Base-by-base conservation (phyloP, 2,329 filamentous ascomycete species). In the Trichoderma sp. region DNA sequence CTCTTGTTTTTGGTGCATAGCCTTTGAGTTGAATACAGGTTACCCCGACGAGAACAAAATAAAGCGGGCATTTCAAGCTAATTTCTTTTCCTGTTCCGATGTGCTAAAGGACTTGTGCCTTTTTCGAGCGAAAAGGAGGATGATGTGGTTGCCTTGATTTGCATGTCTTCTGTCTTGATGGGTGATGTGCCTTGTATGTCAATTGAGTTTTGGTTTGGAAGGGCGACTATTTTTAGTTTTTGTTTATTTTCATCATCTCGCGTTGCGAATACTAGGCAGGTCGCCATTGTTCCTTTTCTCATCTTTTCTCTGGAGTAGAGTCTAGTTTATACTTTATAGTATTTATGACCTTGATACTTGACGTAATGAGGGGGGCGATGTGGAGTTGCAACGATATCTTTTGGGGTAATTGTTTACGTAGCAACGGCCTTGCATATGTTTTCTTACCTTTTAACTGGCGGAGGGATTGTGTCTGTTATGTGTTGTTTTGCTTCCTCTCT, bases 11-110 rank as follows among this genome's bases (percentile, higher is more conserved):
- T 56, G 59, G 59, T 63, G 52, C 52, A 64, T 49, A 60, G 59
- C 51, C 59, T 49, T 49, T 37, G 52, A 64, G 52, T 68, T 68
- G 59, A 68, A 68, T 65, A 65, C 59, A 68, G 32, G 66, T 68
- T 60, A 68, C 59, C 59, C 59, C 66, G 64, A 61, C 56, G 56
- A 51, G 54, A 37, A 43, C 39, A 43, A 55, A 49, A 49, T 49
- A 49, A 51, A 52, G 64, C 56, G 65, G 65, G 56, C 56, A 60
- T 59, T 43, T 54, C 16, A 68, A 68, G 46, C 64, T 51, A 39
- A 51, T 28, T 58, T 54, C 24, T 58, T 54, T 28, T 28, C 18
- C 54, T 32, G 28, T 64, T 59, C 46, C 26, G 49, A 43, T 51
- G 21, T 24, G 10, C n/a, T n/a, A 28, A 43, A 8, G 39, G 39